These are phyloP conservation scores for Stemphylium beticola DNA, from an alignment of 2,329 filamentous ascomycete species.

Conservation along the genomic window DNA sequence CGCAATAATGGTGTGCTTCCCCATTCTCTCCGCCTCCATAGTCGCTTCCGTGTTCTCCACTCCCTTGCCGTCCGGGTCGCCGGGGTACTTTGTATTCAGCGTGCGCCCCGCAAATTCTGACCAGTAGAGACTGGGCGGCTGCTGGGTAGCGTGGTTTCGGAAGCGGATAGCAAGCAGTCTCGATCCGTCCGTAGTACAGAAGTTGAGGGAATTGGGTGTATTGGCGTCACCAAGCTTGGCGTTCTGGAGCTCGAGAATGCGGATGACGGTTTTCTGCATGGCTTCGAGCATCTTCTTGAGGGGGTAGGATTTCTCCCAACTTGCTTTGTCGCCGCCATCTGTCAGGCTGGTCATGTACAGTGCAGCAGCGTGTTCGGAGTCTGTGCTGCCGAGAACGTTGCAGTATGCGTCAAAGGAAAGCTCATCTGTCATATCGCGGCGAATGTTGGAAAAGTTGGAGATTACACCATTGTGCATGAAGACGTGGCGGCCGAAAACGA, in stretches of 20 bases:
- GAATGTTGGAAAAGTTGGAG: slow-evolving; percentile 55
- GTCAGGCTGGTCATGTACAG: slow-evolving; percentile 58
- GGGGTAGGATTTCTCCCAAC: slow-evolving; percentile 54
- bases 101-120: slow-evolving; percentile 58
- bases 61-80: slow-evolving; percentile 52
- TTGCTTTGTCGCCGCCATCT: slow-evolving; percentile 41
- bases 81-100: slow-evolving; percentile 60
- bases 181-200: slow-evolving; percentile 59
- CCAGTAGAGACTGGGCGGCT: slow-evolving; percentile 61
- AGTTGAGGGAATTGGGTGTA: slow-evolving; percentile 59
- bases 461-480: slow-evolving; percentile 65
- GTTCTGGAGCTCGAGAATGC: slow-evolving; percentile 57
- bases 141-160: slow-evolving; percentile 58
- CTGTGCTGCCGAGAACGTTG: slow-evolving; percentile 58
- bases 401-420: slow-evolving; percentile 57
- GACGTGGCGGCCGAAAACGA: slow-evolving; percentile 60
- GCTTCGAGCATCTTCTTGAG: slow-evolving; percentile 53
- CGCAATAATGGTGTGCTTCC: slow-evolving; percentile 60
- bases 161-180: slow-evolving; percentile 60
- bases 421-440: slow-evolving; percentile 53
- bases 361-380: slow-evolving; percentile 60
- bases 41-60: slow-evolving; percentile 43
- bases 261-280: slow-evolving; percentile 54
- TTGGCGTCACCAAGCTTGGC: slow-evolving; percentile 47
- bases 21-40: slow-evolving; percentile 51